Percentiles rank a stretch among this genome's conserved stretches.
Evolutionary conservation across 2,329 filamentous ascomycete genomes (phyloP).

Genomic region (Colletotrichum brevisporum): DNA sequence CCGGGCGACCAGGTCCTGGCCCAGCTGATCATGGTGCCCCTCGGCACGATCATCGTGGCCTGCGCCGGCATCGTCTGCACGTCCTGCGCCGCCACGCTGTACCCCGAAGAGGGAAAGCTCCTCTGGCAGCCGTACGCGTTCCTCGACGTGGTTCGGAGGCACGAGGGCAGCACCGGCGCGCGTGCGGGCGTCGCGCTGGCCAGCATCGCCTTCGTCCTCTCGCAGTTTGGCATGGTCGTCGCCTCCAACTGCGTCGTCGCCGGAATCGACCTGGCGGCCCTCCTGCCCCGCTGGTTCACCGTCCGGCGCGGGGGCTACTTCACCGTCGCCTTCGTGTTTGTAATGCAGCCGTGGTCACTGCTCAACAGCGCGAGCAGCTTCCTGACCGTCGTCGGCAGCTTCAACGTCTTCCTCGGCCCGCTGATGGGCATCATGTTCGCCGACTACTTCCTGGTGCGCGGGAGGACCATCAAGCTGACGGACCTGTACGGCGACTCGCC

Average conservation of each 20-base stretch:
- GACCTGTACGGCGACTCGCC: conserved; percentile 46
- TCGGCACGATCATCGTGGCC: conserved; percentile 44
- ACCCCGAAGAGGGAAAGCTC: conserved; percentile 41
- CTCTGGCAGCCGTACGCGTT: conserved; percentile 47
- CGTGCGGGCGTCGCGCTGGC: conserved; percentile 24
- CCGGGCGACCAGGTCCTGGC: conserved; percentile 44
- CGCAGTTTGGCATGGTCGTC: conserved; percentile 31
- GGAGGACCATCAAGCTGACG: conserved; percentile 50
- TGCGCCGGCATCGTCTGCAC: conserved; percentile 46
- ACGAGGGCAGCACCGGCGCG: conserved; percentile 10
- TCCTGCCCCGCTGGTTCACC: conserved; percentile 43
- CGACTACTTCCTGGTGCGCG: conserved; percentile 51
- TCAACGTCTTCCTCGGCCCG: conserved; percentile 51
- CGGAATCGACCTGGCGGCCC: conserved; percentile 45
- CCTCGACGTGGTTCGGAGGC: conserved; percentile 39
- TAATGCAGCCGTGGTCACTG: conserved; percentile 42
- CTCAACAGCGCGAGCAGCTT: conserved; percentile 42
- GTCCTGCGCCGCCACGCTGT: conserved; percentile 43
- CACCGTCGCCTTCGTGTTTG: conserved; percentile 33
- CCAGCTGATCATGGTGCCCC: conserved; percentile 44
- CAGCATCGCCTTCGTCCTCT: conserved; percentile 33
- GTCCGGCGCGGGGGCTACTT: conserved; percentile 24
- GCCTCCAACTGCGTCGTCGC: conserved; percentile 33
- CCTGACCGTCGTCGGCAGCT: conserved; percentile 45
- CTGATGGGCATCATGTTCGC: conserved; percentile 51